These are phyloP conservation scores for Pseudofabraea citricarpa DNA, from an alignment of 2,329 filamentous ascomycete species.

Conservation along the genomic window DNA sequence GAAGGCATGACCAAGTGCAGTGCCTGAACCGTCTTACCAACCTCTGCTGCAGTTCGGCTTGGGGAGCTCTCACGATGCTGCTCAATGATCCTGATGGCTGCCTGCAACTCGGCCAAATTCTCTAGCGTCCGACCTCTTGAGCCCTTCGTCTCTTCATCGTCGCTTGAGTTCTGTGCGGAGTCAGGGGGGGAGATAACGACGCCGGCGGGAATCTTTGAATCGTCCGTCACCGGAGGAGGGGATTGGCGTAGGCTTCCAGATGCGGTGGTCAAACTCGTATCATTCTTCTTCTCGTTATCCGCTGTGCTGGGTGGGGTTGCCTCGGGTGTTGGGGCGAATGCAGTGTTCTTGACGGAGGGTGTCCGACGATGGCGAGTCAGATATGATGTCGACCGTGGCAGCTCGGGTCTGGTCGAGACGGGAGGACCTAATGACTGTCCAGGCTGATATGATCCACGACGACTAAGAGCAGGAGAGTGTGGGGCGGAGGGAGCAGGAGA, in stretches of 20 bases:
- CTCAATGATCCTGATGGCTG: constrained; percentile 77
- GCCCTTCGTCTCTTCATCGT: constrained; percentile 63
- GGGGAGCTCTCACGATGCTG: constrained; percentile 57
- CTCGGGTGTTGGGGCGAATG: constrained; percentile 25
- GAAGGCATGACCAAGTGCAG: constrained; percentile 30
- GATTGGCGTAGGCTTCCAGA: constrained; percentile 72
- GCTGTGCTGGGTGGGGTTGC: constrained; percentile 21
- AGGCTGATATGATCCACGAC: constrained; percentile 52
- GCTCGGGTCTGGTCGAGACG: constrained; percentile 38
- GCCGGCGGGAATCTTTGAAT: constrained; percentile 68
- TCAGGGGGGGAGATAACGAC: constrained; percentile 90
- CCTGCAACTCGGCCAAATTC: constrained; percentile 59
- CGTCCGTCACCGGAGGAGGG: constrained; percentile 73
- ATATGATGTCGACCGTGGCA: constrained; percentile 63
- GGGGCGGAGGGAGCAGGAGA: constrained; percentile 57
- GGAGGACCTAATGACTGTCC: constrained; percentile 28
- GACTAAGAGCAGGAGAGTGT: constrained; percentile 51
- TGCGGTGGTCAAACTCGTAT: constrained; percentile 25
- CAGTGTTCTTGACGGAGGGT: constrained; percentile 36
- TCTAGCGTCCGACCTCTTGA: constrained; percentile 20
- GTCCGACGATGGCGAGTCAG: constrained; percentile 59
- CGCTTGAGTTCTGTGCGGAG: constrained; percentile 74
- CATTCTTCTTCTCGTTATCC: constrained; percentile 20
- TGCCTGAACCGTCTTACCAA: constrained; percentile 19
- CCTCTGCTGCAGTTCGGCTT: constrained; percentile 23